Base-by-base conservation (phyloP, 345 rosid species). In the Citrus inodora region DNA sequence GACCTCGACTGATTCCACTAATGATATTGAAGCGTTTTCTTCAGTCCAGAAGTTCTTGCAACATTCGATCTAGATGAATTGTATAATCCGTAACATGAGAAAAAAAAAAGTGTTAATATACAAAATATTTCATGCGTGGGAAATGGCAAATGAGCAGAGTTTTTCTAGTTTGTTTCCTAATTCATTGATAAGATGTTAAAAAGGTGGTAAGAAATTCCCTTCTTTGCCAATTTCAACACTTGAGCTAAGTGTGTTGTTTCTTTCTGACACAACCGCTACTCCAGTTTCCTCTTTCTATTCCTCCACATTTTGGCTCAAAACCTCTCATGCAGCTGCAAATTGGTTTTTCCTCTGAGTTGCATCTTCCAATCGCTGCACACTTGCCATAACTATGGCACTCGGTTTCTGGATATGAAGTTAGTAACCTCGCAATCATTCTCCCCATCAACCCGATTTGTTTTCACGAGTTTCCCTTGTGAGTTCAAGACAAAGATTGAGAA, bases 271-370 rank as follows among this genome's bases (percentile, higher is more conserved):
- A 89, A 4, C 94, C 94, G 61, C 80, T 61, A 7, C 27, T 83
- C 92, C 89, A 90, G 10, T 83, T 85, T 42, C 88, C 71, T 19
- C 3, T 48, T 6, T 63, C 93, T 93, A 90, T 70, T 86, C 90
- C 33, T 75, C 79, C 21, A 2, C 4, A 22, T 78, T 82, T 86
- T 0, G 97, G 93, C 21, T 64, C 77, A 80, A 86, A 90, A 37
- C 97, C 91, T 81, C 42, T 80, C 38, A 88, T 42, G 60, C 94
- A 92, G 55, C 81, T 85, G 74, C 97, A 92, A 55, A 83, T 84
- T 7, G 86, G 84, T n/a, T 78, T 59, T 7, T 56, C 74, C 27
- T 38, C 9, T 1, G 74, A 0, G 16, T 79, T 21, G 42, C 94
- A 90, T 19, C 17, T 80, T 2, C 88, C 95, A 61, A 73, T 88